Evolutionary conservation across 2,329 filamentous ascomycete species (phyloP), one percentile per base, ranked within the genome.

Genomic region (Cercospora sp.): DNA sequence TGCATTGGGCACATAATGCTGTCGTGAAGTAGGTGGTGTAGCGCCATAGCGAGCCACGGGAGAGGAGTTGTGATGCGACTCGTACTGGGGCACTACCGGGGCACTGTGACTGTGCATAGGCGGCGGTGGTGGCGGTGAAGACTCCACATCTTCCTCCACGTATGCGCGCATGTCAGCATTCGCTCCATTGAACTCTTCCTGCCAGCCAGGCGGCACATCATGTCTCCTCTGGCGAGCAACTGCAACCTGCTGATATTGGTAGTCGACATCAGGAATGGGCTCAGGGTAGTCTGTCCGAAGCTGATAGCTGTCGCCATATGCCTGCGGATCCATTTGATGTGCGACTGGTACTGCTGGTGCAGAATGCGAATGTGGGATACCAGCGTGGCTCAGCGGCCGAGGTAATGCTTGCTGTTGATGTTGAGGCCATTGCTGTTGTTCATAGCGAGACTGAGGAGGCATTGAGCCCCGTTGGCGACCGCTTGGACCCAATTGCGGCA

Each of bases 321-420:
- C 51, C 18, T 73, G 63, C 12, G 66, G 5, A 88, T 87, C 6
- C 85, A 89, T 2, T 5, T 68, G 68, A 8, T 68, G 67, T 85
- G 87, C 72, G 89, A 88, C 85, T 88, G 80, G 80, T 10, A 83
- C 77, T 10, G 75, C 69, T 0, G 82, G 82, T 7, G 81, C 81
- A n/a, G 82, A 84, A 68, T 83, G 78, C 1, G 82, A 78, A 69
- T 84, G 82, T 26, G 77, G 74, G 16, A 82, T 69, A 3, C 68
- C 68, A n/a, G 68, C 69, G 33, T 73, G 73, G 66, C 69, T 71
- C 33, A 72, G 70, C n/a, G 74, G 73, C 57, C 72, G 66, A 12
- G 63, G 59, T 40, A 33, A 13, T 10, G 75, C 60, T 8, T 66
- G 67, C 65, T 70, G 66, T 31, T 57, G 74, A 48, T 20, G 75